Base-by-base conservation (phyloP, 176 grass and related monocot species). In the Aegilops umbellulata region DNA sequence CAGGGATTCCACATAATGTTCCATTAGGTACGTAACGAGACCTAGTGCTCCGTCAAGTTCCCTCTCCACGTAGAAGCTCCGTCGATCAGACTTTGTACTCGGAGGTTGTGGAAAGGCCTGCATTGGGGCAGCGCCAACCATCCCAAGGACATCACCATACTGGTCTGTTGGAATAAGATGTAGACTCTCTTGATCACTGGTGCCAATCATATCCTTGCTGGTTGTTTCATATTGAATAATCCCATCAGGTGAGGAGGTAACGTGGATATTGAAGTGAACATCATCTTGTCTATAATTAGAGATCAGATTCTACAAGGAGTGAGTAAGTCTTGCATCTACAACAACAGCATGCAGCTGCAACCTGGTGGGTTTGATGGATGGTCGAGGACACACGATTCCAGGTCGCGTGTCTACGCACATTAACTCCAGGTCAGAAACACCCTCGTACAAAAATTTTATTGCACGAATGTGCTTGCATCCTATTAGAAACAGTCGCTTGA, bases 1-100 rank as follows among this genome's bases (percentile, higher is more conserved):
- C 2, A 70, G 20, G 4, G 67, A 39, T 8, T 70, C 1, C 0
- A 0, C 0, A 5, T 0, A 1, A 11, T 3, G 0, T 35, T 7
- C 2, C 9, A 42, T 10, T 2, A 42, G 34, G 34, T 11, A n/a
- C n/a, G n/a, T n/a, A n/a, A n/a, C n/a, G 2, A 3, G 39, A 30
- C 39, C 39, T 42, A 42, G 9, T 11, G 8, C 9, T 10, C 0
- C 0, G 10, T 0, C 6, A 36, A 87, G 34, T 39, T 34, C 57
- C 0, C 17, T 47, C 10, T 49, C 25, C 20, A 74, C 3, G 27
- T 6, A 34, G 0, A 1, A n/a, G 6, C 30, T 30, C 30, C 27
- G 78, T 24, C 41, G 1, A 27, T 65, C 22, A 6, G 3, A 39
- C 3, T 66, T 9, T 55, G 2, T 13, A 3, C 5, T 1, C 3